Conservation (phyloP, 768 basidiomycete species). For the Terana coerulea region DNA sequence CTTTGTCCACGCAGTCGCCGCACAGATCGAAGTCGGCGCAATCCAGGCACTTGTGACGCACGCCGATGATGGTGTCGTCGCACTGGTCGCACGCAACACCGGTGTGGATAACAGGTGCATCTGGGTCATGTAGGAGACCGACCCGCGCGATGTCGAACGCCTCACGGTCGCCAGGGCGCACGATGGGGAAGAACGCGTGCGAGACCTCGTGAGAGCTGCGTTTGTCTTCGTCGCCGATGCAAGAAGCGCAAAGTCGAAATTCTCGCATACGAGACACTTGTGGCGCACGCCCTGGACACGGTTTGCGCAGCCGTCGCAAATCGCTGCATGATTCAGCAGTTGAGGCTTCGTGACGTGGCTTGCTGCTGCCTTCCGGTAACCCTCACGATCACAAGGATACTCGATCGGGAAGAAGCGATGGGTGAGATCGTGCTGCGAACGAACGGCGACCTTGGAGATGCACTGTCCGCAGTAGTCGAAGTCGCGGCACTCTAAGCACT, state of each 20-base stretch:
- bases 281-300: slow-evolving; percentile 59
- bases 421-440: background rate
- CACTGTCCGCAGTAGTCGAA: slow-evolving; percentile 71
- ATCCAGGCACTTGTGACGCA: slow-evolving; percentile 76
- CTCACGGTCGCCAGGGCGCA: slow-evolving; percentile 2
- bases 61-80: slow-evolving; percentile 45
- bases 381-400: background rate
- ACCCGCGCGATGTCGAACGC: slow-evolving; percentile 3
- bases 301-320: slow-evolving; percentile 60
- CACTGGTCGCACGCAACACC: slow-evolving; percentile 51
- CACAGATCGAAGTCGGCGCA: slow-evolving; percentile 83
- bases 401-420: slow-evolving; percentile 8
- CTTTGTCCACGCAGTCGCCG: slow-evolving; percentile 44
- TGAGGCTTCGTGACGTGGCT: background rate
- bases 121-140: background rate
- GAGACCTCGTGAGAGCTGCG: slow-evolving; percentile 2
- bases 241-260: slow-evolving; percentile 71
- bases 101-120: slow-evolving; percentile 2
- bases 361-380: background rate
- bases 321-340: background rate
- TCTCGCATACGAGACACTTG: slow-evolving; percentile 78
- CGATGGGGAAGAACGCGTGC: slow-evolving; percentile 13
- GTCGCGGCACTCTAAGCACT: slow-evolving; percentile 80
- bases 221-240: slow-evolving; percentile 34
- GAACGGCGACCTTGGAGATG: slow-evolving; percentile 30